These are phyloP conservation scores for Eucalyptus regnans DNA, from an alignment of 345 rosid species.

Conservation along the genomic window DNA sequence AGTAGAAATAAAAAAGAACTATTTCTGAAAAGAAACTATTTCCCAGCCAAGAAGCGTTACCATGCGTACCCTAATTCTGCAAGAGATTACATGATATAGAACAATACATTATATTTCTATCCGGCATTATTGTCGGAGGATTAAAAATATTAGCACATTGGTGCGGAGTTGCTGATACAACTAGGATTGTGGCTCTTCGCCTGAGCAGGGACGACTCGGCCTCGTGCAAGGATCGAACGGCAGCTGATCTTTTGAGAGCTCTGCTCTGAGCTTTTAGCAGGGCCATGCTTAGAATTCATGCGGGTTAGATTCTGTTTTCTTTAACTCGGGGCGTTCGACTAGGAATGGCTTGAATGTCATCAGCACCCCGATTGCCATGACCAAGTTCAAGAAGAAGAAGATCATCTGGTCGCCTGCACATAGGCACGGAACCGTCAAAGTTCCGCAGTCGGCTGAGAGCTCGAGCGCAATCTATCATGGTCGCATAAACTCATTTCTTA, in stretches of 20 bases:
- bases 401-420: slow-evolving; percentile 58
- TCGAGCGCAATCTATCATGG: not conserved
- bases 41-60: no score
- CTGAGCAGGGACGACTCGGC: not conserved
- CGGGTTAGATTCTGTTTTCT: not conserved
- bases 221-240: not conserved
- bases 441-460: not conserved
- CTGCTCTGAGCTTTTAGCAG: not conserved
- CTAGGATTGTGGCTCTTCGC: not conserved
- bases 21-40: no score
- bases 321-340: not conserved
- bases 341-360: slow-evolving; percentile 75
- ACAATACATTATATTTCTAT: not conserved
- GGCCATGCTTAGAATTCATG: not conserved
- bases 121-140: not conserved
- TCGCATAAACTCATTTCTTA: no score
- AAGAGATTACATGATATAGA: no score
- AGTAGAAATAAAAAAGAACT: no score
- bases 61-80: not conserved
- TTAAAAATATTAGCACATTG: not conserved
- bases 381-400: slow-evolving; percentile 44
- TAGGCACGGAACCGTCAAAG: not conserved
- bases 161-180: not conserved
- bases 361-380: slow-evolving; percentile 40
- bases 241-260: not conserved